Evolutionary conservation across 2,329 filamentous ascomycete genomes (phyloP), one percentile per base, ranked within the genome.

Genomic region (Alternaria metachromatica): DNA sequence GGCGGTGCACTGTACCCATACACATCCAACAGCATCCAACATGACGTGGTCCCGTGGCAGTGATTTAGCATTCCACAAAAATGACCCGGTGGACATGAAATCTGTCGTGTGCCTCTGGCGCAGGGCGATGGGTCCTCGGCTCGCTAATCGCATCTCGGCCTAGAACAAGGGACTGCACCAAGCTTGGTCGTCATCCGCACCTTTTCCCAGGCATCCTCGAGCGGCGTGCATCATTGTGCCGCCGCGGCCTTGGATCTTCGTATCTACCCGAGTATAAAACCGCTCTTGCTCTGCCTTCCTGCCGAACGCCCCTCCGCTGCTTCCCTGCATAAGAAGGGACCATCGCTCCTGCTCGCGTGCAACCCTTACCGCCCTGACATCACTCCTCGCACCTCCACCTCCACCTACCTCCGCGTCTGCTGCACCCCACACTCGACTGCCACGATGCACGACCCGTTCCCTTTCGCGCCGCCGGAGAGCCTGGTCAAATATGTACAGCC

Each of bases 391-490:
- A 9, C 49, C 28, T 41, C 30, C 64, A 62, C 49, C 49, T 53
- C 30, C 64, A 62, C 53, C 50, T 61, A 62, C 53, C 50, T 61
- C 64, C 50, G 37, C 60, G 49, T 43, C 45, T 55, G 20, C 53
- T 44, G n/a, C 67, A 59, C 59, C 49, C 55, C 60, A 54, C 65
- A 20, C 50, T 26, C 37, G 66, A 50, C 53, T 58, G 57, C 51
- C 68, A 83, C 71, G 51, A 94, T 94, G 92, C 87, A 86, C 79
- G 92, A 94, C 70, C 90, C 90, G 2, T 93, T 93, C 76, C 88
- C 89, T 20, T 67, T 85, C 68, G 81, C 86, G 60, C 86, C 88
- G 41, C 89, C 89, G 56, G 86, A 85, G 58, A 82, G 82, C 78
- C 83, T 90, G 44, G 78, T 83, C 68, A 75, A 79, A 60, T 85